phyloP scores from a whole-genome alignment of 2,329 filamentous ascomycete species.

The Blastomyces parvus region DNA sequence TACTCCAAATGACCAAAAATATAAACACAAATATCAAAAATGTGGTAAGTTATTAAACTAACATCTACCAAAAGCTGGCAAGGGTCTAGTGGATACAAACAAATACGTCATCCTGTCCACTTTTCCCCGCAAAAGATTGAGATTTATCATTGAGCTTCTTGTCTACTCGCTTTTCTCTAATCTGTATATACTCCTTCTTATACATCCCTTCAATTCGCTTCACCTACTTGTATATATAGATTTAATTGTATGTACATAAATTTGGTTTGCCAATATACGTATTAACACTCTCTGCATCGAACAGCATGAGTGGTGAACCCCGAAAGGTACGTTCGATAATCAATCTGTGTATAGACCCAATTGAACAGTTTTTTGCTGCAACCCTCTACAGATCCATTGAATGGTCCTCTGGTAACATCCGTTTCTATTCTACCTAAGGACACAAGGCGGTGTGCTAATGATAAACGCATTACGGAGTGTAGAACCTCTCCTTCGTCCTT shows the following conservation, averaged over 20 bases:
- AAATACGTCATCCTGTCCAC: neutral
- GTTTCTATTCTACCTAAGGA: neutral
- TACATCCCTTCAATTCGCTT: neutral
- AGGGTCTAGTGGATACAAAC: too few relatives aligned
- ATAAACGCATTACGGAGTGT: neutral
- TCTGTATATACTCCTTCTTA: neutral
- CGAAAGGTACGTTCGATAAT: neutral
- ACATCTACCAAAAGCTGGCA: too few relatives aligned
- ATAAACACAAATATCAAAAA: too few relatives aligned
- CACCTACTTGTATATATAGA: neutral
- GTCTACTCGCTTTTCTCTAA: too few relatives aligned
- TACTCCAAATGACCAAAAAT: too few relatives aligned
- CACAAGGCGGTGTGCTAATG: neutral
- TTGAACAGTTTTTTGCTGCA: neutral
- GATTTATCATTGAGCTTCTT: too few relatives aligned
- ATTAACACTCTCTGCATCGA: neutral
- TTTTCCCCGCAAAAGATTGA: neutral
- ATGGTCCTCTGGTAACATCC: neutral
- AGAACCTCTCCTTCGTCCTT: constrained; percentile 81
- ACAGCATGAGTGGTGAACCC: neutral
- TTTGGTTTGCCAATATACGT: neutral
- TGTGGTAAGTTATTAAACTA: too few relatives aligned
- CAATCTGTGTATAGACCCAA: neutral
- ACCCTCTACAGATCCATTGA: neutral
- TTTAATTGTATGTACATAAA: neutral